Conservation (phyloP, 176 grass and related monocot species). For the Oryza longistaminata region DNA sequence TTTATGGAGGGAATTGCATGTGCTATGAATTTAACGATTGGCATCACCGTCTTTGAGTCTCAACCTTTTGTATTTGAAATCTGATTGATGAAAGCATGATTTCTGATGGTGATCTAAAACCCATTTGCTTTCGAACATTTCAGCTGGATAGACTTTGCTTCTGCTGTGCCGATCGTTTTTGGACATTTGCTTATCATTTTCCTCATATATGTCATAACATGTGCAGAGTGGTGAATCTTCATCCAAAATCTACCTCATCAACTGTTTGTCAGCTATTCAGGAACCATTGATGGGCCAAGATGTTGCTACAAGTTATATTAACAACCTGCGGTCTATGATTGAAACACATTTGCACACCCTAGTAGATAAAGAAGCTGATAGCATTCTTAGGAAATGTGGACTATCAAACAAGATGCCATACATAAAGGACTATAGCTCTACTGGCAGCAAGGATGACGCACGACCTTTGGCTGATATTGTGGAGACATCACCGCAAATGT, state of each 20-base stretch:
- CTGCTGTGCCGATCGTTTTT: slow-evolving; percentile 5
- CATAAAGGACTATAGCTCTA: slow-evolving; percentile 54
- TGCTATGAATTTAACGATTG: slow-evolving; percentile 18
- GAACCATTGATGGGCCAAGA: slow-evolving; percentile 73
- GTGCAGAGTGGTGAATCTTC: slow-evolving; percentile 73
- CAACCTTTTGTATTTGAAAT: slow-evolving; percentile 15
- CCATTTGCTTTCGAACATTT: slow-evolving; percentile 9
- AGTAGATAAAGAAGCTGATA: slow-evolving; percentile 74
- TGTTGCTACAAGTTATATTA: slow-evolving; percentile 68
- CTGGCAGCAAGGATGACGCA: slow-evolving; percentile 33
- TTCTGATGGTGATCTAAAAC: slow-evolving; percentile 10
- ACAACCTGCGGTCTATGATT: slow-evolving; percentile 65
- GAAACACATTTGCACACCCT: slow-evolving; percentile 56
- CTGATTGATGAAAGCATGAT: neutral
- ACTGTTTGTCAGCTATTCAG: slow-evolving; percentile 95
- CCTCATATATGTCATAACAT: slow-evolving; percentile 24
- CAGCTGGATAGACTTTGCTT: slow-evolving; percentile 12
- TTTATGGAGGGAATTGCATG: neutral
- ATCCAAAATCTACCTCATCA: slow-evolving; percentile 90
- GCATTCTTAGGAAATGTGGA: slow-evolving; percentile 66
- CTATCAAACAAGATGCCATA: slow-evolving; percentile 76
- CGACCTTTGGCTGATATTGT: slow-evolving; percentile 59
- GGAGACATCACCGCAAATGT: slow-evolving; percentile 63
- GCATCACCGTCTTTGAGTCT: neutral
- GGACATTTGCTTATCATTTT: slow-evolving; percentile 25